A percentile compares a stretch with the other conserved stretches of the same genome.
phyloP scores from a whole-genome alignment of 1,139 yeast genomes.

The Yamadazyma friedrichii region DNA sequence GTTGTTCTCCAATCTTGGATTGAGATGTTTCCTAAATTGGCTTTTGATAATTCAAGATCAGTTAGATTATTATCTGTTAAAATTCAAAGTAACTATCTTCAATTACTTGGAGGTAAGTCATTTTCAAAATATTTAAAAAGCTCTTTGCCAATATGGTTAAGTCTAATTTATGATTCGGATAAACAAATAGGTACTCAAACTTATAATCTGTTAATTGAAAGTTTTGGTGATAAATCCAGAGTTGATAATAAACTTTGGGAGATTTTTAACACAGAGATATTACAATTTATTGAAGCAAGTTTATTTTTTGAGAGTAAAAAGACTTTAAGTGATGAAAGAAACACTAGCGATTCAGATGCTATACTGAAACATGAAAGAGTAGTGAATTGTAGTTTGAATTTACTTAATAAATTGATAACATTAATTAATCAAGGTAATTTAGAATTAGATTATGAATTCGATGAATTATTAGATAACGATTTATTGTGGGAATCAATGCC shows the following conservation, averaged over 20 bases:
- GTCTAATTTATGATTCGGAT: conserved; percentile 72
- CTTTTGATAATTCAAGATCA: conserved; percentile 65
- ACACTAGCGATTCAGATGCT: conserved; percentile 65
- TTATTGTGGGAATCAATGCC: conserved; percentile 44
- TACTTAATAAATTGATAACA: conserved; percentile 43
- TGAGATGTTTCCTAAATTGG: conserved; percentile 75
- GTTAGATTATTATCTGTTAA: conserved; percentile 65
- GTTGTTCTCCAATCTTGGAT: conserved; percentile 66
- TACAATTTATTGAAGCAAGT: conserved; percentile 54
- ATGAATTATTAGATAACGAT: conserved; percentile 38
- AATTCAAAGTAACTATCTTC: conserved; percentile 51
- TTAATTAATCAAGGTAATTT: conserved; percentile 17
- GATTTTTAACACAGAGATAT: conserved; percentile 53
- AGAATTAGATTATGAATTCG: conserved; percentile 15
- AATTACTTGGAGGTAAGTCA: conserved; percentile 59
- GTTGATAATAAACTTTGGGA: conserved; percentile 56
- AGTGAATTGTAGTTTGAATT: conserved; percentile 48
- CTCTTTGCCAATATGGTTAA: conserved; percentile 69
- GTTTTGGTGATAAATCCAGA: conserved; percentile 60
- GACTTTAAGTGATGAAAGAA: conserved; percentile 74
- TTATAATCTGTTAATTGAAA: conserved; percentile 40
- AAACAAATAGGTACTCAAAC: conserved; percentile 55
- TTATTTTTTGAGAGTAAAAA: conserved; percentile 56
- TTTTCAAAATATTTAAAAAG: conserved; percentile 65
- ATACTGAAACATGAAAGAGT: conserved; percentile 65